Conservation (phyloP, 768 basidiomycete genomes). For the Suillus spraguei region DNA sequence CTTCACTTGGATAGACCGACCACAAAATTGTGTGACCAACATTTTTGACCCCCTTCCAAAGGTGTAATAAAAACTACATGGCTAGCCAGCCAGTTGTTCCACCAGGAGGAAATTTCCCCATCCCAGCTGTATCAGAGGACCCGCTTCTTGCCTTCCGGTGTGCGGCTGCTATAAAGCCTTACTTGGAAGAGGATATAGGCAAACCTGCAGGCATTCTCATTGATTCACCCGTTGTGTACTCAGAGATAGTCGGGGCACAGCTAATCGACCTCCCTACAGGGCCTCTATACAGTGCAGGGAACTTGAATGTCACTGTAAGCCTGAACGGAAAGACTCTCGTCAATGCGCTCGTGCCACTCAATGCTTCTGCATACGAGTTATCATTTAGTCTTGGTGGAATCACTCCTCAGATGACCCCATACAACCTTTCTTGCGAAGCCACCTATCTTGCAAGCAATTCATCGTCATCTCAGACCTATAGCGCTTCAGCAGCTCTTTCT, state of each 20-base stretch:
- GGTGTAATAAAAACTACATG: slow-evolving; percentile 64
- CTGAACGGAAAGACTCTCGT: slow-evolving; percentile 46
- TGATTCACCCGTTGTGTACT: slow-evolving; percentile 52
- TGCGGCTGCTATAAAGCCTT: slow-evolving; percentile 59
- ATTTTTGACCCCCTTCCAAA: slow-evolving; percentile 20
- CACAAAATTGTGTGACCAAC: slow-evolving; percentile 2
- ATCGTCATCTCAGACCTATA: slow-evolving; percentile 41
- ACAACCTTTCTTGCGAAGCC: slow-evolving; percentile 32
- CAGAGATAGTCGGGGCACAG: slow-evolving; percentile 47
- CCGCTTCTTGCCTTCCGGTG: slow-evolving; percentile 62
- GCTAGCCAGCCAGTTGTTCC: slow-evolving; percentile 40
- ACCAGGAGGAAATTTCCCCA: slow-evolving; percentile 54
- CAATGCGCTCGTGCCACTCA: slow-evolving; percentile 49
- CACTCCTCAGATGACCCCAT: slow-evolving; percentile 39
- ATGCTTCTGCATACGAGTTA: slow-evolving; percentile 51
- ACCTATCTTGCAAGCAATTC: slow-evolving; percentile 35
- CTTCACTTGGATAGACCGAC: not conserved
- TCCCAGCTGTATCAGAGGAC: slow-evolving; percentile 36
- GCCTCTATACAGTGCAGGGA: slow-evolving; percentile 15
- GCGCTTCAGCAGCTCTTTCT: slow-evolving; percentile 45
- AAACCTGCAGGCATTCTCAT: slow-evolving; percentile 50
- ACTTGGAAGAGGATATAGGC: slow-evolving; percentile 53
- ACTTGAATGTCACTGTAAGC: slow-evolving; percentile 46
- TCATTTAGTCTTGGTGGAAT: slow-evolving; percentile 51
- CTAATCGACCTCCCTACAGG: slow-evolving; percentile 38